phyloP scores from a whole-genome alignment of 768 basidiomycete species.

The Leccinellum rugosiceps region DNA sequence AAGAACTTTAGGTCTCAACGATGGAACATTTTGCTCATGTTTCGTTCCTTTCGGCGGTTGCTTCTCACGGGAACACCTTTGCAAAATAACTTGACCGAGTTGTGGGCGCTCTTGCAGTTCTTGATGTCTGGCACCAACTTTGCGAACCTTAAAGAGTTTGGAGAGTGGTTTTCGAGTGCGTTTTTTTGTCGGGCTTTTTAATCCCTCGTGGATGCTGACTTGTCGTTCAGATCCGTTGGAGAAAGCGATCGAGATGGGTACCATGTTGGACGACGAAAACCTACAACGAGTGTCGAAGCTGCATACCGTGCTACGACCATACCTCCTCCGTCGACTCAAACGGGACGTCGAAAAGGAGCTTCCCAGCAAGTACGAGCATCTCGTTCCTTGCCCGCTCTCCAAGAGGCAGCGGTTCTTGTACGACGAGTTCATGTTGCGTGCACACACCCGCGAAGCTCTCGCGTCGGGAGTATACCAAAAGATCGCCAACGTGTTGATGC shows the following conservation, averaged over 20 bases:
- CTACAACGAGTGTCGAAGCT: constrained; percentile 81
- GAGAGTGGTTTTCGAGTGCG: constrained; percentile 95
- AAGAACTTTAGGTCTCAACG: constrained; percentile 94
- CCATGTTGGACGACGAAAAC: constrained; percentile 73
- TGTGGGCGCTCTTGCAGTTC: constrained; percentile 95
- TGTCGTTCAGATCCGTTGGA: constrained; percentile 80
- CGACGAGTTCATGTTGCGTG: constrained; percentile 92
- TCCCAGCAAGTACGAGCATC: constrained; percentile 90
- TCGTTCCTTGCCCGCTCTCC: constrained; percentile 82
- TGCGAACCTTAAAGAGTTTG: constrained; percentile 90
- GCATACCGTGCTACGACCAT: constrained; percentile 94
- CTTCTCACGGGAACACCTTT: constrained; percentile 94
- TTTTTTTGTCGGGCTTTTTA: constrained; percentile 3
- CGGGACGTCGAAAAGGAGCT: constrained; percentile 96
- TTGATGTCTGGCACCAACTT: constrained; percentile 87
- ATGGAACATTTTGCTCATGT: constrained; percentile 89
- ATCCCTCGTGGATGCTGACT: not conserved
- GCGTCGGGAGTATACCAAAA: constrained; percentile 84
- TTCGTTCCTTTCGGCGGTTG: constrained; percentile 80
- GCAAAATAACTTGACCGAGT: constrained; percentile 93
- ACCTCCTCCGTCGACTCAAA: constrained; percentile 92
- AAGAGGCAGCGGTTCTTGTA: constrained; percentile 94
- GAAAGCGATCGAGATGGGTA: constrained; percentile 87
- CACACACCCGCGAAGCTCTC: constrained; percentile 78
- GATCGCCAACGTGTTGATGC: constrained; percentile 96